phyloP scores from a whole-genome alignment of 169 alveolate species.

The Plasmodium knowlesi region DNA sequence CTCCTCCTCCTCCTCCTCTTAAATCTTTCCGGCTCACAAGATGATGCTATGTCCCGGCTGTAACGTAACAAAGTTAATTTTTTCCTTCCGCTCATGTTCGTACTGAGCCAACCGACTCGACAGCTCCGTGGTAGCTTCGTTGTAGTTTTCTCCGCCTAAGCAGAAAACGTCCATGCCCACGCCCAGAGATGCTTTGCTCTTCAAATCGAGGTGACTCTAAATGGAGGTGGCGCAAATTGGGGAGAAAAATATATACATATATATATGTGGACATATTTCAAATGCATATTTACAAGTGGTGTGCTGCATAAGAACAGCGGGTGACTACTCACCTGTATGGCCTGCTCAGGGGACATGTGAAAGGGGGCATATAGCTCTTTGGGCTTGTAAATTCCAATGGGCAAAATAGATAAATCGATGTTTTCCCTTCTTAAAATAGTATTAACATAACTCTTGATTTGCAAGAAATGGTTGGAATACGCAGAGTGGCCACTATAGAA shows the following conservation, averaged over 20 bases:
- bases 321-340: conserved; percentile 11
- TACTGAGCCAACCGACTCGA: neutral
- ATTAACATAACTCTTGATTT: conserved; percentile 52
- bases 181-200: conserved; percentile 51
- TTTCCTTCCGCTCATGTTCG: conserved; percentile 54
- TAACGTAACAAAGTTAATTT: conserved; percentile 59
- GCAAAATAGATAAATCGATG: conserved; percentile 62
- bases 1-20: neutral
- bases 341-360: conserved; percentile 73
- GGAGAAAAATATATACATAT: neutral
- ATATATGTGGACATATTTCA: neutral
- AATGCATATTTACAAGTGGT: neutral
- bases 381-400: conserved; percentile 75
- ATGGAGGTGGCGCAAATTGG: neutral
- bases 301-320: neutral
- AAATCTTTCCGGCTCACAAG: neutral
- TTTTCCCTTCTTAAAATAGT: conserved; percentile 3
- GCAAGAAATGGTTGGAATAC: conserved; percentile 64
- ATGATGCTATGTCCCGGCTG: conserved; percentile 64
- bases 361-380: conserved; percentile 24
- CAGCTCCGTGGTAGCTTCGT: conserved; percentile 65
- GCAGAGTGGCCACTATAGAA: conserved; percentile 75
- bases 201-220: conserved; percentile 61
- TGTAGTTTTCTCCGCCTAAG: conserved; percentile 70
- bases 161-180: conserved; percentile 74